phyloP scores from a whole-genome alignment of 371 early-diverging fungal species.

The Gilbertella persicaria region DNA sequence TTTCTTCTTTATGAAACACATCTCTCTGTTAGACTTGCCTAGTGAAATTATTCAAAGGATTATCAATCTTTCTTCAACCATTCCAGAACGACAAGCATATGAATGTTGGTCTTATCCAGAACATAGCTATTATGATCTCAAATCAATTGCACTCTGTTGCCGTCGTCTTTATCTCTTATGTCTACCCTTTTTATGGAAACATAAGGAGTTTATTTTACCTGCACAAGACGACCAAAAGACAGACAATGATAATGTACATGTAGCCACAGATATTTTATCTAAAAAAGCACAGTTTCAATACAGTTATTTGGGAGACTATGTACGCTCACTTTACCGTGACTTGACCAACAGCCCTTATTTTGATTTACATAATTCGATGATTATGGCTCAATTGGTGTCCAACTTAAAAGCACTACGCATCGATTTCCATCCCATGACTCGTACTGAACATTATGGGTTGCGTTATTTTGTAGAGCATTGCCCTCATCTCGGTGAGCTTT shows the following conservation, averaged over 20 bases:
- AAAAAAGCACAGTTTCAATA: conserved; percentile 27
- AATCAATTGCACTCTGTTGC: conserved; percentile 39
- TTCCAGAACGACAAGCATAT: conserved; percentile 24
- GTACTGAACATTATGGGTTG: conserved; percentile 45
- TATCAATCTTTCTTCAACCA: conserved; percentile 23
- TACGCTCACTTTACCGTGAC: conserved; percentile 44
- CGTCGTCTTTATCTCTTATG: conserved; percentile 35
- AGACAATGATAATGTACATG: conserved; percentile 18
- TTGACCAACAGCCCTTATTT: conserved; percentile 39
- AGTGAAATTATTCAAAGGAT: conserved; percentile 42
- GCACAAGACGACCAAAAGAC: conserved; percentile 33
- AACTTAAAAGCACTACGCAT: conserved; percentile 43
- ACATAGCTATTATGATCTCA: conserved; percentile 32
- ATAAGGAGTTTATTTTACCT: conserved; percentile 52
- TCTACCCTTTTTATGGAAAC: conserved; percentile 49
- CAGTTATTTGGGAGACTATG: conserved; percentile 37
- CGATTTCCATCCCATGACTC: conserved; percentile 43
- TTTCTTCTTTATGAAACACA: conserved; percentile 1
- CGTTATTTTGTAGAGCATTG: conserved; percentile 39
- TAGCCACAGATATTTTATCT: conserved; percentile 44
- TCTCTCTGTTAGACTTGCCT: conserved; percentile 30
- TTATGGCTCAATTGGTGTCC: conserved; percentile 42
- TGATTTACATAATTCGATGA: conserved; percentile 37
- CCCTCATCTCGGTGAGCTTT: conserved; percentile 35
- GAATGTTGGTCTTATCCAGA: conserved; percentile 49